phyloP scores from a whole-genome alignment of 139 green algal genomes.

The Marvania coccoides region DNA sequence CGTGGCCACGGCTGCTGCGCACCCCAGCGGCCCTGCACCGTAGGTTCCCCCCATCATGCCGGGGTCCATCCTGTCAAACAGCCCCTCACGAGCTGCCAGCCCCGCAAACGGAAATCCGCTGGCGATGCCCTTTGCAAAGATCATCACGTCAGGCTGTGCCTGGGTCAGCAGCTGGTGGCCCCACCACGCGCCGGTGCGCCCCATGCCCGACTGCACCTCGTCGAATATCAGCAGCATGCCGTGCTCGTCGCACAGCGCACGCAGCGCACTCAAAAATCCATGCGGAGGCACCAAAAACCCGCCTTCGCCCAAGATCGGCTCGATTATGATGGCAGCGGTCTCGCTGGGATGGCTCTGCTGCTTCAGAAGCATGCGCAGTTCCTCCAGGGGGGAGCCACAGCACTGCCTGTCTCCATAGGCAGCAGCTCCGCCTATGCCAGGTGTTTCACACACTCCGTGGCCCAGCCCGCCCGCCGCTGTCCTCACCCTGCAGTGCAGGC shows the following conservation, averaged over 20 bases:
- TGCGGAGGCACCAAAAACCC: slow-evolving; percentile 74
- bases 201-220: slow-evolving; percentile 75
- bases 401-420: slow-evolving; percentile 40
- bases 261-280: slow-evolving; percentile 53
- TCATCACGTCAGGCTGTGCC: slow-evolving; percentile 62
- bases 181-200: slow-evolving; percentile 73
- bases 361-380: slow-evolving; percentile 67
- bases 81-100: slow-evolving; percentile 34
- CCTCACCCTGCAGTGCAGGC: slow-evolving; percentile 69
- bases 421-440: slow-evolving; percentile 15
- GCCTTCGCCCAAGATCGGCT: slow-evolving; percentile 76
- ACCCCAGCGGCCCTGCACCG: slow-evolving; percentile 52
- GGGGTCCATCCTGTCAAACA: slow-evolving; percentile 44
- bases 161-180: slow-evolving; percentile 53
- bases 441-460: slow-evolving; percentile 23
- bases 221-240: slow-evolving; percentile 79
- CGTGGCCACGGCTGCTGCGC: slow-evolving; percentile 56
- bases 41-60: slow-evolving; percentile 74
- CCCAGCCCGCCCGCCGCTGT: slow-evolving; percentile 32
- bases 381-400: slow-evolving; percentile 50
- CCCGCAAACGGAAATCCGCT: slow-evolving; percentile 76
- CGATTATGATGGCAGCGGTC: slow-evolving; percentile 71
- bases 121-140: slow-evolving; percentile 81
- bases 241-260: slow-evolving; percentile 57
- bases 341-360: slow-evolving; percentile 48